Base-by-base conservation (phyloP, 306 rosid species). In the Astragalus membranaceus region DNA sequence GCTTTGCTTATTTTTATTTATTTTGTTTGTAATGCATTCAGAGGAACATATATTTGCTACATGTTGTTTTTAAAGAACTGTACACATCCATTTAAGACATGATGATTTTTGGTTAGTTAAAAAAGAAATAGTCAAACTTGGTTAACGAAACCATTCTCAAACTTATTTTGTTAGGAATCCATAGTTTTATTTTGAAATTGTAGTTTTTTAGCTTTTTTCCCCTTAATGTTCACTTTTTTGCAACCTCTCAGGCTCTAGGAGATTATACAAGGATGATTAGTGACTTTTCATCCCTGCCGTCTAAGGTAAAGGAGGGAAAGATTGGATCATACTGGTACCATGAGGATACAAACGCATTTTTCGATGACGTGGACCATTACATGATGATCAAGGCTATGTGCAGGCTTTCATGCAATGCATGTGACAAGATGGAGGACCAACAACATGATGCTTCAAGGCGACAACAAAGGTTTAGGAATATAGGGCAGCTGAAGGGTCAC, bases 401-500 rank as follows among this genome's bases (percentile, higher is more conserved):
- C 78, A 85, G 84, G 78, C 87, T 89, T 73, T 89, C 96, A 0
- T 94, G 99, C 75, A 89, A 84, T 54, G 86, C 75, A 15, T 94
- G 99, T 71, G 99, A 94, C 78, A 94, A 86, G 83, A 73, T 57
- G 77, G 99, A 94, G 69, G 97, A 86, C 68, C 96, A 86, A 64
- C 75, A 76, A 5, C 83, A 63, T 63, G 95, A 89, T 58, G 84
- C 71, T 50, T 58, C 89, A 6, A 94, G 78, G 82, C 87, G 89
- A 10, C 89, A 89, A 3, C 77, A 23, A 6, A 87, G 79, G 81
- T 86, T 94, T 79, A 78, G 91, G 82, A 87, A 85, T 64, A 82
- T 94, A 75, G 86, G 78, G 26, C 99, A 94, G 90, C 83, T 94
- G 50, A 94, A 91, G 88, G 95, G 91, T 56, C 99, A 94, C 80